Conservation (phyloP, 768 basidiomycete genomes). For the Lactifluus volemus region DNA sequence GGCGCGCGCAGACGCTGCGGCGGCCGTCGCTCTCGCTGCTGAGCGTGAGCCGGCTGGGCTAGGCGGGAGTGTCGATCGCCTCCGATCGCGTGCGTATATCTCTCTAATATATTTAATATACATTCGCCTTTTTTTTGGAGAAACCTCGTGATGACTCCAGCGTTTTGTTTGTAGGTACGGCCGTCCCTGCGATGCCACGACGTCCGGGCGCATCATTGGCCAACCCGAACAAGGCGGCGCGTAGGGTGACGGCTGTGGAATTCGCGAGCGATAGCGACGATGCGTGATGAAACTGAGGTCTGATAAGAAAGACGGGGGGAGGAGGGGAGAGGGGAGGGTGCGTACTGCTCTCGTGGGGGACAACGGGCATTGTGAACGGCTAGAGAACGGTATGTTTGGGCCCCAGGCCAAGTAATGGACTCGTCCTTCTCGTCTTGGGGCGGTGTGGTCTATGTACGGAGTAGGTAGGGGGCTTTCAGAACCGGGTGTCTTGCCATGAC, state of each 20-base stretch:
- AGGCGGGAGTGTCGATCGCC: conserved; percentile 6
- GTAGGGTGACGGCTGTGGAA: conserved; percentile 7
- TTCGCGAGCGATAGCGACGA: conserved; percentile 14
- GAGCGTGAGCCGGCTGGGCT: conserved; percentile 1
- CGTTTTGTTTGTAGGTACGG: background rate
- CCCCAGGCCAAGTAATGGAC: too few species aligned
- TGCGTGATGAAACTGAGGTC: background rate
- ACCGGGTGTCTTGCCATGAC: too few species aligned
- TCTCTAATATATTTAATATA: background rate
- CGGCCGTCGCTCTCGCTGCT: conserved; percentile 2
- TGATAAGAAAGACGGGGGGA: too few species aligned
- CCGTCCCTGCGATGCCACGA: background rate
- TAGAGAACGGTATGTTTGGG: too few species aligned
- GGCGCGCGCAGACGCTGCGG: background rate
- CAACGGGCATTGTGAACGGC: too few species aligned
- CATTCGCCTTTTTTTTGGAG: too few species aligned
- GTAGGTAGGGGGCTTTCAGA: too few species aligned
- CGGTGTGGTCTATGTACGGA: too few species aligned
- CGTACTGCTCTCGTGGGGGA: too few species aligned
- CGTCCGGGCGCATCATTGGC: conserved; percentile 12
- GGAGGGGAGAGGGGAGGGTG: too few species aligned
- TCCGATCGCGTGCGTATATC: conserved; percentile 3
- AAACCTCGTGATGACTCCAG: too few species aligned
- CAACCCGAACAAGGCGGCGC: conserved; percentile 14
- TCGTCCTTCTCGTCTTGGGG: too few species aligned